Evolutionary conservation across 805 yeast genomes (phyloP).

Genomic region (Saccharomycopsis lassenensis): DNA sequence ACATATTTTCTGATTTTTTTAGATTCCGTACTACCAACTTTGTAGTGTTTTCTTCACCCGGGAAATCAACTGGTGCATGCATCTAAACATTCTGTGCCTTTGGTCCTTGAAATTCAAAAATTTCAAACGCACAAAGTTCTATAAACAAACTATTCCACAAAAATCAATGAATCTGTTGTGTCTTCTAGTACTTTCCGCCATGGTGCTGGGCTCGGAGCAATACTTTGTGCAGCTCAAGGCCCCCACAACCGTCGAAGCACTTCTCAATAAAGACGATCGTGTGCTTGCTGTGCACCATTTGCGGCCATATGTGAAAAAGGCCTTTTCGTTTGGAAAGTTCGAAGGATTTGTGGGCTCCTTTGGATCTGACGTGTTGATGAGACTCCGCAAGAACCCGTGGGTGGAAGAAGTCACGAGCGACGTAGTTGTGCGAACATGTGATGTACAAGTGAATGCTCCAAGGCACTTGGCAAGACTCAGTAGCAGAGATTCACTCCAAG

Average conservation of each 20-base stretch:
- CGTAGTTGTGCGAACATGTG: constrained; percentile 45
- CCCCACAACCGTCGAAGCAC: constrained; percentile 15
- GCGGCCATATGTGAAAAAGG: constrained; percentile 31
- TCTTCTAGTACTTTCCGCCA: not conserved
- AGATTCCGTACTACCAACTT: no score
- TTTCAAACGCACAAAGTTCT: no score
- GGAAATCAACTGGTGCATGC: no score
- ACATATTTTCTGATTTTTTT: no score
- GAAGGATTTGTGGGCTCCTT: constrained; percentile 45
- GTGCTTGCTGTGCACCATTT: constrained; percentile 26
- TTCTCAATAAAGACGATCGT: constrained; percentile 12
- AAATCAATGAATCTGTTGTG: not conserved
- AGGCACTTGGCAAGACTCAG: constrained; percentile 52
- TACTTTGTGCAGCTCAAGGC: constrained; percentile 17
- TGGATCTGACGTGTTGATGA: constrained; percentile 13
- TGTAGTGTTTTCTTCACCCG: no score
- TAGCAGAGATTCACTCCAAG: constrained; percentile 14
- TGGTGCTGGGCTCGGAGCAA: not conserved
- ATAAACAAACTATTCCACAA: no score
- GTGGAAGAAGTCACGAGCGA: constrained; percentile 66
- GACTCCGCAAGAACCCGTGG: constrained; percentile 21
- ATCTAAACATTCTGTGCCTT: no score
- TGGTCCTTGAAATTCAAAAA: no score
- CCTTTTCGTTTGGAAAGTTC: constrained; percentile 40
- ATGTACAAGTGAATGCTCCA: constrained; percentile 42